Conservation (phyloP, 2,329 filamentous ascomycete genomes). For the Taxawa tesnikishii region DNA sequence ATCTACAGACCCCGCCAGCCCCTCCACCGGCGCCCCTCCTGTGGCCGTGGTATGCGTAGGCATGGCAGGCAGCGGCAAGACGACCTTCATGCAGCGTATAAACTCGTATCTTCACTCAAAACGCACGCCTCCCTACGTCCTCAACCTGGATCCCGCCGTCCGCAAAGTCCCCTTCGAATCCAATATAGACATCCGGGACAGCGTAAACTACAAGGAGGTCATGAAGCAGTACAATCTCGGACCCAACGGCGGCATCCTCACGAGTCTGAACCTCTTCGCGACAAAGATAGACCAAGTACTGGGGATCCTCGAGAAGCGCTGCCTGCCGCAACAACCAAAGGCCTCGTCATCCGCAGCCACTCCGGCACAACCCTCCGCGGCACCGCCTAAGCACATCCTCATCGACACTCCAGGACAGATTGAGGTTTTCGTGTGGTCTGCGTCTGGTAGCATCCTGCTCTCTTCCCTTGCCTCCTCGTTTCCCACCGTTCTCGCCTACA, state of each 20-base stretch:
- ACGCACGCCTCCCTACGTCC: constrained; percentile 69
- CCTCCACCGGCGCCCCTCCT: constrained; percentile 35
- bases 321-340: constrained; percentile 14
- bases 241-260: constrained; percentile 92
- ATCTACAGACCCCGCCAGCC: too few relatives aligned
- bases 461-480: constrained; percentile 88
- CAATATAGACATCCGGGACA: constrained; percentile 98
- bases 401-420: constrained; percentile 97
- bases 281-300: constrained; percentile 98
- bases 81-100: constrained; percentile 99
- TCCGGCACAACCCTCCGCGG: constrained; percentile 10
- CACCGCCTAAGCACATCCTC: constrained; percentile 56
- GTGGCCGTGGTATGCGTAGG: constrained; percentile 86
- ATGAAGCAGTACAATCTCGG: constrained; percentile 99
- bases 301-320: constrained; percentile 74
- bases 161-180: constrained; percentile 86
- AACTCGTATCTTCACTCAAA: constrained; percentile 75
- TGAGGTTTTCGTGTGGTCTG: constrained; percentile 97
- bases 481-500: constrained; percentile 91
- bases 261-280: constrained; percentile 88
- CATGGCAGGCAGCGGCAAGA: constrained; percentile 98
- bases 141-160: constrained; percentile 95
- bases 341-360: constrained; percentile 16
- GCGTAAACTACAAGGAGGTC: constrained; percentile 98
- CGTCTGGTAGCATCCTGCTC: constrained; percentile 84